phyloP scores from a whole-genome alignment of 108 stramenopile genomes.

The Fistulifera solaris region DNA sequence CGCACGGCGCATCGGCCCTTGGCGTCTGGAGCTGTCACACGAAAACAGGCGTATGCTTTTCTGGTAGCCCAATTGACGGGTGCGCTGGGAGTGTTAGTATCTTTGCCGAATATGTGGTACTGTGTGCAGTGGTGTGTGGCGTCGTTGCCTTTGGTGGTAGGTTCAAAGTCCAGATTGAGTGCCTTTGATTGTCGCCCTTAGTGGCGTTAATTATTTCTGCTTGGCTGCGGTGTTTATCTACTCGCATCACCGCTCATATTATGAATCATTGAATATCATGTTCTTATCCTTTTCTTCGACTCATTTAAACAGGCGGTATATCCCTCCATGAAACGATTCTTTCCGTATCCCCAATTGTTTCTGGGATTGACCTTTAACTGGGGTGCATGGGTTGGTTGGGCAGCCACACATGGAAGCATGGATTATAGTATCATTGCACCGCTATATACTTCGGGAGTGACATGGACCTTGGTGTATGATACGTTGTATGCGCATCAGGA shows the following conservation, averaged over 20 bases:
- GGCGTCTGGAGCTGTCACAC: constrained; percentile 62
- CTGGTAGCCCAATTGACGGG: constrained; percentile 74
- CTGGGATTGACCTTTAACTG: constrained; percentile 97
- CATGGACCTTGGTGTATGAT: constrained; percentile 98
- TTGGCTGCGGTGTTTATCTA: too few species aligned
- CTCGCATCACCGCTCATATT: too few species aligned
- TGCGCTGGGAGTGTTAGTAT: constrained; percentile 83
- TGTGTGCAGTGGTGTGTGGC: constrained; percentile 78
- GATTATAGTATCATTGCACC: constrained; percentile 67
- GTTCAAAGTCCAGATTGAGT: too few species aligned
- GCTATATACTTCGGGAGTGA: constrained; percentile 76
- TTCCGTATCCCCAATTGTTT: constrained; percentile 89
- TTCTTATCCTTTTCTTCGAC: too few species aligned
- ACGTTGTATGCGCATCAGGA: constrained; percentile 99
- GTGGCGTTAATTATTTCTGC: too few species aligned
- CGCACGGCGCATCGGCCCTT: constrained; percentile 86
- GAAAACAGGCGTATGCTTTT: constrained; percentile 66
- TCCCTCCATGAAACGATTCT: constrained; percentile 93
- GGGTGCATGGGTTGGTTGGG: constrained; percentile 94
- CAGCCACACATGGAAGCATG: constrained; percentile 61
- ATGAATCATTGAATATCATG: too few species aligned
- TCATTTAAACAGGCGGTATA: constrained; percentile 44
- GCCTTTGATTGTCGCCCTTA: too few species aligned
- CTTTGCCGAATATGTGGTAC: constrained; percentile 64
- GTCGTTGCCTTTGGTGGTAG: constrained; percentile 82